phyloP scores from a whole-genome alignment of 2,329 filamentous ascomycete genomes.

The Xylariaceae sp. region DNA sequence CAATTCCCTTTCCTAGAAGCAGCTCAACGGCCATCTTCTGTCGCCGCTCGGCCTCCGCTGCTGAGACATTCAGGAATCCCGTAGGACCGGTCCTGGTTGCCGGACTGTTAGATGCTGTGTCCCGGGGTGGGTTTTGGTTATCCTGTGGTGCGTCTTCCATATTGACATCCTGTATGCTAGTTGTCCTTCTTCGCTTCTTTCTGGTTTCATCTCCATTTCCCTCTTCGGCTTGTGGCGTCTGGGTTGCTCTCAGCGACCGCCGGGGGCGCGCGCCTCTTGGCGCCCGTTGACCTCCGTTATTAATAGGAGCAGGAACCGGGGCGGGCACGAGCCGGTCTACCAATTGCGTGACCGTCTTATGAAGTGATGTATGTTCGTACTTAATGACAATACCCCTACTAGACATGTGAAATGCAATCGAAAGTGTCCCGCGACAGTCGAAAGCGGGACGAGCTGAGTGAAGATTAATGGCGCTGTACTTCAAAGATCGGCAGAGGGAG shows the following conservation, averaged over 20 bases:
- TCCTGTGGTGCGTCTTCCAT: slow-evolving; percentile 13
- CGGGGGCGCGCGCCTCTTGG: slow-evolving; percentile 32
- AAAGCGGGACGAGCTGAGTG: slow-evolving; percentile 53
- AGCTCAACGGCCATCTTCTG: slow-evolving; percentile 46
- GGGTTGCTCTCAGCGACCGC: slow-evolving; percentile 29
- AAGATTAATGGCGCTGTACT: slow-evolving; percentile 15
- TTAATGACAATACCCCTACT: slow-evolving; percentile 47
- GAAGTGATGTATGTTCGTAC: slow-evolving; percentile 55
- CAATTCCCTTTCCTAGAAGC: slow-evolving; percentile 45
- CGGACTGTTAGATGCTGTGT: slow-evolving; percentile 17
- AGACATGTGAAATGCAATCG: slow-evolving; percentile 47
- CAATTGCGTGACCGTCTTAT: slow-evolving; percentile 51
- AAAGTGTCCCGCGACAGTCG: slow-evolving; percentile 52
- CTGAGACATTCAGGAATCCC: slow-evolving; percentile 39
- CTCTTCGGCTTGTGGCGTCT: slow-evolving; percentile 27
- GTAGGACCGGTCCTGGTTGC: slow-evolving; percentile 23
- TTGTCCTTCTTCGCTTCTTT: slow-evolving; percentile 30
- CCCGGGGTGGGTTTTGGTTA: slow-evolving; percentile 9
- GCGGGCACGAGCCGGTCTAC: slow-evolving; percentile 44
- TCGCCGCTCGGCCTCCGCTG: slow-evolving; percentile 48
- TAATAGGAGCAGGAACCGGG: slow-evolving; percentile 33
- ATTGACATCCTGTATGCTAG: slow-evolving; percentile 24
- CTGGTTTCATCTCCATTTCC: slow-evolving; percentile 28
- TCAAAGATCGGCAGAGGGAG: background rate
- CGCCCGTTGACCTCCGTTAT: slow-evolving; percentile 24